phyloP scores from a whole-genome alignment of 2,329 filamentous ascomycete genomes.

The Colletotrichum tanaceti region DNA sequence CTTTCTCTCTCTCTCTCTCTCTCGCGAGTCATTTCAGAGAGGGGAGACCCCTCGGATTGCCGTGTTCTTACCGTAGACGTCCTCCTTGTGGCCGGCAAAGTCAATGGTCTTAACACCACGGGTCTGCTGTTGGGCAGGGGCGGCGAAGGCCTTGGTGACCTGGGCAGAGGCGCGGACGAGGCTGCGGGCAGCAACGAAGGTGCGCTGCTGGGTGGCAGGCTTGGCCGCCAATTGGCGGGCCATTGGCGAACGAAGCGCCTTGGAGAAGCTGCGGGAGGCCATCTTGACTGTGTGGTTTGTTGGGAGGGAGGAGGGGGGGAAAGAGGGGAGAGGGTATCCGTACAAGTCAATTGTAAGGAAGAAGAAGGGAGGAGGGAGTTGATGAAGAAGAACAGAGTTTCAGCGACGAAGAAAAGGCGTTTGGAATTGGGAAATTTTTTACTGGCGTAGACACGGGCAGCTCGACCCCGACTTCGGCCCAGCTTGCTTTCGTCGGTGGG shows the following conservation, averaged over 20 bases:
- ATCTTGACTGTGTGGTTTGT: conserved; percentile 65
- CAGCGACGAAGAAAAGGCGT: conserved; percentile 37
- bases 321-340: conserved; percentile 46
- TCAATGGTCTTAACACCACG: conserved; percentile 98
- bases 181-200: conserved; percentile 70
- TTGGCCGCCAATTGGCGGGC: conserved; percentile 70
- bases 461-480: conserved; percentile 42
- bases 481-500: conserved; percentile 38
- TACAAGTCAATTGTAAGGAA: conserved; percentile 43
- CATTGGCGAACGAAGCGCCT: conserved; percentile 72
- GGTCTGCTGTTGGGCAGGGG: conserved; percentile 71
- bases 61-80: conserved; percentile 82
- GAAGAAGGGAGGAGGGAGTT: conserved; percentile 28
- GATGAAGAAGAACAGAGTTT: conserved; percentile 38
- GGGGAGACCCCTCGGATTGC: conserved; percentile 6
- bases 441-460: conserved; percentile 39
- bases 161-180: conserved; percentile 65
- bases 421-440: conserved; percentile 44
- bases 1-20: conserved; percentile 25
- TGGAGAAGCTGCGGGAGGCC: conserved; percentile 81
- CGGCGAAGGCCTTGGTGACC: conserved; percentile 53
- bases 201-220: conserved; percentile 70
- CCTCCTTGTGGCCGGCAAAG: conserved; percentile 95
- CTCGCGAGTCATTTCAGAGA: conserved; percentile 31
- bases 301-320: conserved; percentile 52